These are phyloP conservation scores for Tylopilus intermedius DNA, from an alignment of 768 basidiomycete genomes.

Conservation along the genomic window DNA sequence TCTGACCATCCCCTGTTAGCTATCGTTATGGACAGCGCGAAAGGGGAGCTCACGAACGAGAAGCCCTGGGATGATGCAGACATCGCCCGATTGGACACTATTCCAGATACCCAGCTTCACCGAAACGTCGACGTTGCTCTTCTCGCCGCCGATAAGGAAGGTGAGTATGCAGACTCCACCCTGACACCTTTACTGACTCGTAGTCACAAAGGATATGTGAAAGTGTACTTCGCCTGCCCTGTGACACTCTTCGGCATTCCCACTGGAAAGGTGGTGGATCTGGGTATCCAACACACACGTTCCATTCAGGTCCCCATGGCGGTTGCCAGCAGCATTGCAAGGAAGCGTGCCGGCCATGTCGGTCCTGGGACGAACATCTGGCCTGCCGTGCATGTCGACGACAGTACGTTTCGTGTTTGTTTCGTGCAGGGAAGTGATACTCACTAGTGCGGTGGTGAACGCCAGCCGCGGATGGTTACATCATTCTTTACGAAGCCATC, in stretches of 20 bases:
- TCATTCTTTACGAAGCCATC: constrained; percentile 38
- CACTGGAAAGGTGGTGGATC: constrained; percentile 42
- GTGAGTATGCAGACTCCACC: constrained; percentile 21
- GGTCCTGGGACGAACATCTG: constrained; percentile 58
- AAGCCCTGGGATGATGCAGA: constrained; percentile 48
- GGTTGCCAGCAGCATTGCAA: constrained; percentile 40
- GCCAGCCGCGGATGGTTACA: constrained; percentile 38
- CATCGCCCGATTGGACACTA: constrained; percentile 40
- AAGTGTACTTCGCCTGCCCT: constrained; percentile 44
- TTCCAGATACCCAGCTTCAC: constrained; percentile 43
- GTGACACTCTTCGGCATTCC: constrained; percentile 59
- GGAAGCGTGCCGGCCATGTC: constrained; percentile 52
- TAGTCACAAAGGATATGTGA: constrained; percentile 13
- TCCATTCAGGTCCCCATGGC: constrained; percentile 54
- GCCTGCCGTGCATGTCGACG: constrained; percentile 55
- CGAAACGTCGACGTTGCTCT: constrained; percentile 47
- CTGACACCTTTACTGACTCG: background rate
- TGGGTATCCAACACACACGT: constrained; percentile 40
- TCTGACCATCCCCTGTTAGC: constrained; percentile 20
- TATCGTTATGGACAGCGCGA: constrained; percentile 41
- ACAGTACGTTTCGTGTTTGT: constrained; percentile 21
- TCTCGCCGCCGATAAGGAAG: constrained; percentile 44
- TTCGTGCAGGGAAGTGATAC: background rate
- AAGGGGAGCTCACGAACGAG: constrained; percentile 35
- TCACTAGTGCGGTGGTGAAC: background rate